Percentiles rank a stretch among this genome's conserved stretches.
phyloP scores from a whole-genome alignment of 306 rosid species.

The Quercus robur region DNA sequence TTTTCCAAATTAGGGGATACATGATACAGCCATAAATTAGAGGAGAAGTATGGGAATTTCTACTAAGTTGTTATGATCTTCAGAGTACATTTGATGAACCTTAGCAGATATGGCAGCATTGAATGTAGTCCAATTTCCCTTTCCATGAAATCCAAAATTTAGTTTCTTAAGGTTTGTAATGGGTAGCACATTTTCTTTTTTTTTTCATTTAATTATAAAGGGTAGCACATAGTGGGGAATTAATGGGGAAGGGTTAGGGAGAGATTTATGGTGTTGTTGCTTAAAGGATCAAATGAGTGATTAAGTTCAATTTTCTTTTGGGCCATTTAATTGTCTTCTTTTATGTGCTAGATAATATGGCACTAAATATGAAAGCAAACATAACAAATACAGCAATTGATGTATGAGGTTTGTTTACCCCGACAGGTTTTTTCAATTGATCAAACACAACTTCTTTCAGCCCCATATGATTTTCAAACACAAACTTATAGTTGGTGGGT shows the following conservation, averaged over 20 bases:
- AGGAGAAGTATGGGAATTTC: conserved; percentile 98
- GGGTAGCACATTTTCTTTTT: not conserved
- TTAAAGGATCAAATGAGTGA: not conserved
- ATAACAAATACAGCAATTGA: too few species aligned
- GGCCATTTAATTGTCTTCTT: not conserved
- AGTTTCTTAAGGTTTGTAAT: not conserved
- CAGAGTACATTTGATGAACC: conserved; percentile 75
- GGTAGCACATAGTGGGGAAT: not conserved
- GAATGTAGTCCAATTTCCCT: conserved; percentile 50
- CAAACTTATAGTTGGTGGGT: too few species aligned
- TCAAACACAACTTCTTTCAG: too few species aligned
- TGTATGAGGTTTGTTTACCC: too few species aligned
- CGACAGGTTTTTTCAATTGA: too few species aligned
- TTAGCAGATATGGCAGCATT: conserved; percentile 53
- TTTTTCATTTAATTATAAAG: too few species aligned
- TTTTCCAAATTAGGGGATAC: conserved; percentile 68
- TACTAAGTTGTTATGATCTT: conserved; percentile 88
- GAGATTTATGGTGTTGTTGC: not conserved
- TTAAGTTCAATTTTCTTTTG: not conserved
- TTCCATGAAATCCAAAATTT: conserved; percentile 5
- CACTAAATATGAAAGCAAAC: too few species aligned
- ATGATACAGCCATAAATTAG: conserved; percentile 89
- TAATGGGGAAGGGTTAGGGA: not conserved
- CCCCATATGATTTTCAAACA: too few species aligned
- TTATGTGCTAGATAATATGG: not conserved